Conservation (phyloP, 2,329 filamentous ascomycete genomes). For the Aspergillus caelatus region DNA sequence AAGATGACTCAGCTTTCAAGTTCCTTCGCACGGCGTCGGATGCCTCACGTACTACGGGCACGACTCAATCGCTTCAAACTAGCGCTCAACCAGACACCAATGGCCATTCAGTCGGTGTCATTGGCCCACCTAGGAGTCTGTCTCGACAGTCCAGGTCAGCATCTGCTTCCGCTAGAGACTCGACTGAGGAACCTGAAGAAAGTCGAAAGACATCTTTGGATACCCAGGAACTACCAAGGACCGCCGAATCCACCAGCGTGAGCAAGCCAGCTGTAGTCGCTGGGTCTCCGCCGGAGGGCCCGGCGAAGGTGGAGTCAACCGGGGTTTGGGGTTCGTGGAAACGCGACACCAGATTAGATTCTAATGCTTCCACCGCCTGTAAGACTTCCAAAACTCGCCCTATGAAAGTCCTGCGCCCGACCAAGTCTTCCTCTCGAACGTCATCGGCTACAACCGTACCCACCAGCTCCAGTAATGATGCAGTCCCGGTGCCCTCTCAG, state of each 20-base stretch:
- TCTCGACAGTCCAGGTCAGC: slow-evolving; percentile 31
- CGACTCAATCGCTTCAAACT: slow-evolving; percentile 8
- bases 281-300: slow-evolving; percentile 31
- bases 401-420: slow-evolving; percentile 89
- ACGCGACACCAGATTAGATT: slow-evolving; percentile 43
- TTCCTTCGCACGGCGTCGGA: slow-evolving; percentile 65
- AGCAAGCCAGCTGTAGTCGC: slow-evolving; percentile 30
- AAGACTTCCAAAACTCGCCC: slow-evolving; percentile 64
- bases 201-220: slow-evolving; percentile 22
- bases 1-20: slow-evolving; percentile 81
- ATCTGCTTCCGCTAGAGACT: slow-evolving; percentile 26
- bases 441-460: slow-evolving; percentile 28
- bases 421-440: slow-evolving; percentile 58
- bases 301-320: slow-evolving; percentile 42
- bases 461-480: slow-evolving; percentile 17
- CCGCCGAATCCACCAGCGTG: slow-evolving; percentile 17
- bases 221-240: slow-evolving; percentile 8
- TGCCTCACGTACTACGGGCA: slow-evolving; percentile 12
- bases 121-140: slow-evolving; percentile 32
- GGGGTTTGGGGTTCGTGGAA: slow-evolving; percentile 75
- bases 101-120: slow-evolving; percentile 35
- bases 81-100: slow-evolving; percentile 20
- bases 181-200: slow-evolving; percentile 27
- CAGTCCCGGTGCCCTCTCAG: slow-evolving; percentile 14
- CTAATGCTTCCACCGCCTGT: slow-evolving; percentile 55